Conservation (phyloP, 2,329 filamentous ascomycete species). For the Alternaria gansuensis region DNA sequence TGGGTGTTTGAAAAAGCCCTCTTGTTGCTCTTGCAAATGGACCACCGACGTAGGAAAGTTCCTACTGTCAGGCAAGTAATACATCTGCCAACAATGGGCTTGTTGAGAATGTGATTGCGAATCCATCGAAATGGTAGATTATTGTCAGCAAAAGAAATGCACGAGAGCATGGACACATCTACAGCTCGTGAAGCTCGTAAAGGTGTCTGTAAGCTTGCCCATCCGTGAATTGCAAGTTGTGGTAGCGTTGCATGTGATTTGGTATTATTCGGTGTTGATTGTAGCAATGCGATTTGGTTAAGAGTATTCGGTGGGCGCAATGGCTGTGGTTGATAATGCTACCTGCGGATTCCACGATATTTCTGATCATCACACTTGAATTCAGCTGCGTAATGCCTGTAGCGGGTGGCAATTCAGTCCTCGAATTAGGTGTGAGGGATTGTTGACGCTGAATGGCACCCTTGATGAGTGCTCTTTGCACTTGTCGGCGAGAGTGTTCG, state of each 20-base stretch:
- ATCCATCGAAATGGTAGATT: not conserved
- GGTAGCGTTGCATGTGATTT: too few species aligned
- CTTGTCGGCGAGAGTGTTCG: not conserved
- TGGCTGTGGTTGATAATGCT: not conserved
- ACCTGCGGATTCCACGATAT: not conserved
- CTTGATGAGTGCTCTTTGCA: not conserved
- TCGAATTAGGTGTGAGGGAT: not conserved
- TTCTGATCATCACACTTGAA: not conserved
- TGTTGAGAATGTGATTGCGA: not conserved
- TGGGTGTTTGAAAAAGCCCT: conserved; percentile 34
- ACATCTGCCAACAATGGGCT: conserved; percentile 16
- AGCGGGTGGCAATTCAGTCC: not conserved
- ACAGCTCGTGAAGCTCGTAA: not conserved
- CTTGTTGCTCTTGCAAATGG: conserved; percentile 26
- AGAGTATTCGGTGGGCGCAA: not conserved
- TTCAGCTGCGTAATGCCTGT: not conserved
- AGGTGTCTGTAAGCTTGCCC: not conserved
- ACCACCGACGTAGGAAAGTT: conserved; percentile 24
- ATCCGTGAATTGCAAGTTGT: not conserved
- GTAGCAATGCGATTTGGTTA: not conserved
- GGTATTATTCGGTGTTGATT: not conserved
- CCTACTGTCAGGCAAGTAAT: conserved; percentile 22
- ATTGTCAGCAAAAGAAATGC: not conserved
- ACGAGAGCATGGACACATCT: not conserved
- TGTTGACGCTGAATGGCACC: not conserved